Percentiles rank a stretch among this genome's conserved stretches.
phyloP scores from a whole-genome alignment of 176 grass and related monocot genomes.

The Microstegium vimineum region DNA sequence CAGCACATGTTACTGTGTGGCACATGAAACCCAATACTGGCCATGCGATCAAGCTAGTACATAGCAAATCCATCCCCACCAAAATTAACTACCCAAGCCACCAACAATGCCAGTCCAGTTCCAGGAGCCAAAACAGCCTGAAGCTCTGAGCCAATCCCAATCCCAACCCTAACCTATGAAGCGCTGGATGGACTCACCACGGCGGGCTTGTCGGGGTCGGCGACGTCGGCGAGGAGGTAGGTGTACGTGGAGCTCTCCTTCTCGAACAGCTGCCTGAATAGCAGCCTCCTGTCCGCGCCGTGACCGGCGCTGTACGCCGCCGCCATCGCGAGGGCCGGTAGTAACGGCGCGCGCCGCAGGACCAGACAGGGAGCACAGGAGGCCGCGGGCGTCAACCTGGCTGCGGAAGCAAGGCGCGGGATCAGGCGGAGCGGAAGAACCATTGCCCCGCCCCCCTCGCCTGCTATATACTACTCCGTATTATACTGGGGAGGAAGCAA shows the following conservation, averaged over 20 bases:
- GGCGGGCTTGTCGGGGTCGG: constrained; percentile 70
- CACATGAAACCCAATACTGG: not conserved
- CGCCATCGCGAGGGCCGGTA: constrained; percentile 46
- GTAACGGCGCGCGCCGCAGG: not conserved
- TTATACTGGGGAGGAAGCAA: not conserved
- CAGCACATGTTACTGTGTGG: not conserved
- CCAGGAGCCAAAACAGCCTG: not conserved
- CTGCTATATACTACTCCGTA: constrained; percentile 27
- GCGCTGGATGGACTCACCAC: constrained; percentile 50
- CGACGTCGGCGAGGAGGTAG: constrained; percentile 91
- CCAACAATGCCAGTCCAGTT: constrained; percentile 3
- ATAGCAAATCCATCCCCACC: not conserved
- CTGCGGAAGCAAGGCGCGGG: not conserved
- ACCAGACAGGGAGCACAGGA: constrained; percentile 1
- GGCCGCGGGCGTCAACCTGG: not conserved
- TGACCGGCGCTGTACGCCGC: constrained; percentile 24
- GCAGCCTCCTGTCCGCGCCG: constrained; percentile 41
- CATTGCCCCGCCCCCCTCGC: constrained; percentile 18
- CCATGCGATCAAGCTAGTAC: not conserved
- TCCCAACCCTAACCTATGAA: not conserved
- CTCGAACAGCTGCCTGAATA: constrained; percentile 95
- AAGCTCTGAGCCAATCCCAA: not conserved
- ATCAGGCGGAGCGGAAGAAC: constrained; percentile 25
- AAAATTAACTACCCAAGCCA: not conserved
- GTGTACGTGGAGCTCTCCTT: constrained; percentile 93